A percentile compares a stretch with the other conserved stretches of the same genome.
phyloP scores from a whole-genome alignment of 495 filamentous ascomycete species.

The Penicillium cinerascens region DNA sequence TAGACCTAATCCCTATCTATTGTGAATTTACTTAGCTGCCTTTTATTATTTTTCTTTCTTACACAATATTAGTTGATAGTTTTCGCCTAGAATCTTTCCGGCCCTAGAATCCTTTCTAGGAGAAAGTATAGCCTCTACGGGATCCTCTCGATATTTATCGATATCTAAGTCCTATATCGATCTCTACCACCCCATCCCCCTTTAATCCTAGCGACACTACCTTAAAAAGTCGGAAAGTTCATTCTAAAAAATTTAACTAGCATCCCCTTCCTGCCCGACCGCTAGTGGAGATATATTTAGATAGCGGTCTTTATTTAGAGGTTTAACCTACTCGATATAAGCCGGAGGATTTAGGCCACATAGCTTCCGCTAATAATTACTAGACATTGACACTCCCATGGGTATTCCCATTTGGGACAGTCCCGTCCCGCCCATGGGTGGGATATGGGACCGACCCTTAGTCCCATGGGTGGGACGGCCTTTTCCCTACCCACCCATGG shows the following conservation, averaged over 20 bases:
- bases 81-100: conserved; percentile 17
- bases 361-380: too few relatives aligned
- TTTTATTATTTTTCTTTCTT: too few relatives aligned
- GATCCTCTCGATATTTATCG: conserved; percentile 8
- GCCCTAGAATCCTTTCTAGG: conserved; percentile 13
- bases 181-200: conserved; percentile 5
- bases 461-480: too few relatives aligned
- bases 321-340: neutral
- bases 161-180: conserved; percentile 19
- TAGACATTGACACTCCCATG: too few relatives aligned
- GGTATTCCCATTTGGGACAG: too few relatives aligned
- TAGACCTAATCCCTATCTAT: too few relatives aligned
- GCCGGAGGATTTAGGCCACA: neutral
- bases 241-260: neutral
- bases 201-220: neutral
- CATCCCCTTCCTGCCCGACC: conserved; percentile 8
- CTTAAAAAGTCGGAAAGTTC: neutral
- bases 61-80: too few relatives aligned
- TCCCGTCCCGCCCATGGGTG: too few relatives aligned
- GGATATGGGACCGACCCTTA: too few relatives aligned
- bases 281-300: conserved; percentile 6
- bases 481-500: too few relatives aligned
- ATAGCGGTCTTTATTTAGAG: neutral
- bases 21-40: too few relatives aligned
- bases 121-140: conserved; percentile 4